A percentile compares a stretch with the other conserved stretches of the same genome.
phyloP scores from a whole-genome alignment of 208 protist genomes.

The Crithidia acanthocephali region DNA sequence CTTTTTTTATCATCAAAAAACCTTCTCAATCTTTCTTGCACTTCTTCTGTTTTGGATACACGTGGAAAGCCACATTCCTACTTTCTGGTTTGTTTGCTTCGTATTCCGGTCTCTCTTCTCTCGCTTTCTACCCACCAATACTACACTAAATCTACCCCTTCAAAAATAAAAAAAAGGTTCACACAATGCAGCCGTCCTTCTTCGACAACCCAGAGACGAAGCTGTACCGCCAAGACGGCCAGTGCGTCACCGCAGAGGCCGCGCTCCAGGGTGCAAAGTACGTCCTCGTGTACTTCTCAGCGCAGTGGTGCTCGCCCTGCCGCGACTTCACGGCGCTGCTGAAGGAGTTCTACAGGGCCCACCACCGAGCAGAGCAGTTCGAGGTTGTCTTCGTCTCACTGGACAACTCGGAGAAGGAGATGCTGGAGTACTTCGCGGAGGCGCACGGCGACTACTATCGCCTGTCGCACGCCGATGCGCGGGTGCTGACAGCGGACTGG shows the following conservation, averaged over 20 bases:
- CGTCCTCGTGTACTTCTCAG: conserved; percentile 75
- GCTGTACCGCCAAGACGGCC: conserved; percentile 6
- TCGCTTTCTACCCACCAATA: too few relatives aligned
- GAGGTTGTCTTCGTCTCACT: conserved; percentile 58
- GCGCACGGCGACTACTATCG: conserved; percentile 29
- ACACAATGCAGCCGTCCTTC: conserved; percentile 15
- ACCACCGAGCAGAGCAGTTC: conserved; percentile 51
- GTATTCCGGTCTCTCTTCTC: not conserved
- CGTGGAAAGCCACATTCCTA: too few relatives aligned
- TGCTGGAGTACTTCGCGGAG: conserved; percentile 38
- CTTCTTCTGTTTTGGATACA: too few relatives aligned
- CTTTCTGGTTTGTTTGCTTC: too few relatives aligned
- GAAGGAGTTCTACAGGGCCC: conserved; percentile 49
- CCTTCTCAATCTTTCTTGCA: too few relatives aligned
- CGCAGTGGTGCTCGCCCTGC: conserved; percentile 85
- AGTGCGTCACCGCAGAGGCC: not conserved
- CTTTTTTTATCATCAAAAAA: too few relatives aligned
- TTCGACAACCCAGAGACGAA: conserved; percentile 10
- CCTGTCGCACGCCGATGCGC: conserved; percentile 30
- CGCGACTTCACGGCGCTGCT: conserved; percentile 69
- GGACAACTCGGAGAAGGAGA: conserved; percentile 54
- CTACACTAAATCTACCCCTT: too few relatives aligned
- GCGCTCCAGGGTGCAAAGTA: conserved; percentile 2
- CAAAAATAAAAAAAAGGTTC: too few relatives aligned
- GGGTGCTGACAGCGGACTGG: conserved; percentile 14